Base-by-base conservation (phyloP, 805 yeast genomes). In the Lipomyces anomalus region DNA sequence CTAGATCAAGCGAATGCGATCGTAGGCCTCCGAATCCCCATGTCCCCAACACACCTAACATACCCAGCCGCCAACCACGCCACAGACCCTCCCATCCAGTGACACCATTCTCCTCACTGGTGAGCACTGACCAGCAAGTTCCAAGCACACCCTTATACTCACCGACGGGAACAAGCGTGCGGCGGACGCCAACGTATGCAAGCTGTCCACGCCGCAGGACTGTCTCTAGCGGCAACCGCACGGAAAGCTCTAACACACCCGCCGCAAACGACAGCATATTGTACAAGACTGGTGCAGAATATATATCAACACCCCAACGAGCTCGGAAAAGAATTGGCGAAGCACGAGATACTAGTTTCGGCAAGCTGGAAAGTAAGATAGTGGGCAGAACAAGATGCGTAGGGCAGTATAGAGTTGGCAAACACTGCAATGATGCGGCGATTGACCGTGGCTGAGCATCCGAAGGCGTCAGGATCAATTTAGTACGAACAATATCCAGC, bases 61-160 rank as follows among this genome's bases (percentile, higher is more conserved):
- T 70, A 23, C 95, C 94, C 35, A 87, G 80, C 62, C 86, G 76
- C 97, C 97, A 90, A 30, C 97, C 98, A 55, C 90, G 75, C 72
- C 85, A 89, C 22, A 82, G 62, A 1, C 71, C 75, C 35, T 74
- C 73, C 53, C 72, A 52, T 1, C 80, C 74, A 39, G 70, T 64
- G 29, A 72, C 68, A 6, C 70, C 63, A 32, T 75, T 66, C 24
- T 61, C 71, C 33, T 65, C 65, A 58, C 75, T 73, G 16, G 64
- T 62, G 35, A 72, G 47, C 4, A 76, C 63, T 47, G 71, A 70
- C 68, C 76, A 77, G 22, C 79, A 58, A 1, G 84, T 73, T 40
- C 72, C 72, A 55, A 73, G 68, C 50, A 78, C 63, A 2, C 86
- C 84, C 21, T 64, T 61, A 59, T 80, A 81, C 4, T 70, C 74